phyloP scores from a whole-genome alignment of 805 yeast species.

The Lipomyces oligophaga region DNA sequence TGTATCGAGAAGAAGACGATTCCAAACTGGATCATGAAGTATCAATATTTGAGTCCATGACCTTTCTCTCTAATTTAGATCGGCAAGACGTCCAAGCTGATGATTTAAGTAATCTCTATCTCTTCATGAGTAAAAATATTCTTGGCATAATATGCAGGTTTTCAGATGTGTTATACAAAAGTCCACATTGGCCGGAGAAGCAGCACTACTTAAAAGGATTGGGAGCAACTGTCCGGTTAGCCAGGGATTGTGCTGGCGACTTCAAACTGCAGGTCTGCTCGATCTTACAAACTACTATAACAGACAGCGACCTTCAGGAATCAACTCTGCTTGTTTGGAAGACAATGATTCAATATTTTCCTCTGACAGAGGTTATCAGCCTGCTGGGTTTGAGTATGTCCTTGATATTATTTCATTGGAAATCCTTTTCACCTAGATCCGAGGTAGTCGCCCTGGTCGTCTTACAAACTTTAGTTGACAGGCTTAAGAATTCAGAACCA shows the following conservation, averaged over 20 bases:
- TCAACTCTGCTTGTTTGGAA: slow-evolving; percentile 67
- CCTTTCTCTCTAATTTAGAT: slow-evolving; percentile 19
- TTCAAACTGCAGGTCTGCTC: slow-evolving; percentile 83
- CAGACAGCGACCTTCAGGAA: slow-evolving; percentile 54
- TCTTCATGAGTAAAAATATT: slow-evolving; percentile 54
- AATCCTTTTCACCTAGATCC: slow-evolving; percentile 47
- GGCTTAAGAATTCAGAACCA: too few species aligned
- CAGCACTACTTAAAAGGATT: slow-evolving; percentile 70
- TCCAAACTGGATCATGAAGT: slow-evolving; percentile 8
- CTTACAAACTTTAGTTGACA: slow-evolving; percentile 35
- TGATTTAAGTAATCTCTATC: slow-evolving; percentile 35
- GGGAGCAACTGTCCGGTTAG: slow-evolving; percentile 55
- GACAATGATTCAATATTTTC: slow-evolving; percentile 54
- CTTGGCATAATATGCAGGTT: slow-evolving; percentile 74
- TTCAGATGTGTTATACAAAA: slow-evolving; percentile 72
- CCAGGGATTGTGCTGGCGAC: slow-evolving; percentile 54
- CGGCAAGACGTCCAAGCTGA: neutral
- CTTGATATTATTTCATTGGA: slow-evolving; percentile 66
- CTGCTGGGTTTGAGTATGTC: slow-evolving; percentile 73
- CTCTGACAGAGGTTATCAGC: slow-evolving; percentile 54
- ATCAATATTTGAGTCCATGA: slow-evolving; percentile 9
- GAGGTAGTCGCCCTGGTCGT: slow-evolving; percentile 52
- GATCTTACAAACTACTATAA: slow-evolving; percentile 76
- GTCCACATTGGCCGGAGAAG: slow-evolving; percentile 68
- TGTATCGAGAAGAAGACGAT: slow-evolving; percentile 38